Evolutionary conservation across 1,139 yeast species (phyloP).

Genomic region (Yamadazyma sp.): DNA sequence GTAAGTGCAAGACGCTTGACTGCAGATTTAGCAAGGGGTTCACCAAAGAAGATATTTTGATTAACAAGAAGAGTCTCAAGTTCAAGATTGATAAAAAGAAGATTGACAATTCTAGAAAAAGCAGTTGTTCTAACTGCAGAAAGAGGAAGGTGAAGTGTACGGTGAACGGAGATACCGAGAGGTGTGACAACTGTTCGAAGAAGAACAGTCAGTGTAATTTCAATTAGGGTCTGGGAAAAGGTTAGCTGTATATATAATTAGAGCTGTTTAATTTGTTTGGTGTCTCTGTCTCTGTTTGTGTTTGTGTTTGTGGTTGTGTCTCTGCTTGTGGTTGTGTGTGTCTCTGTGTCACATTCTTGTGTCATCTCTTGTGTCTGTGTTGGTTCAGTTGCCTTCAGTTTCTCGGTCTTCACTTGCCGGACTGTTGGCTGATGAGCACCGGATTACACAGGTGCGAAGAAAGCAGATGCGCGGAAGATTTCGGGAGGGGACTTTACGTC

Average conservation of each 20-base stretch:
- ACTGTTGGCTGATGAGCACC: background rate
- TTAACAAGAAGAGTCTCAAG: conserved; percentile 20
- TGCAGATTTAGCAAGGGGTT: conserved; percentile 60
- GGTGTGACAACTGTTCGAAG: conserved; percentile 39
- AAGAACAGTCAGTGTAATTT: conserved; percentile 35
- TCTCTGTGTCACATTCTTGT: no score
- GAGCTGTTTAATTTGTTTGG: background rate
- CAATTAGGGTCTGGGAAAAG: conserved; percentile 15
- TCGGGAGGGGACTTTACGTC: conserved; percentile 1
- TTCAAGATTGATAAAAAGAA: conserved; percentile 13
- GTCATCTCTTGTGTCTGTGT: background rate
- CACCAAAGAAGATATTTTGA: conserved; percentile 54
- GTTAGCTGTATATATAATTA: background rate
- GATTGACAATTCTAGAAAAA: conserved; percentile 23
- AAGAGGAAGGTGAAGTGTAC: conserved; percentile 39
- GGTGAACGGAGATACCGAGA: conserved; percentile 28
- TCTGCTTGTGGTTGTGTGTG: no score
- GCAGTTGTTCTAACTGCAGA: conserved; percentile 37
- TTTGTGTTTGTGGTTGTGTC: no score
- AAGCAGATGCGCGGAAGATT: background rate
- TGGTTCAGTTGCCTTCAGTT: background rate
- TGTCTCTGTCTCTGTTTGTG: no score
- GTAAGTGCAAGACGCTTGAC: conserved; percentile 40
- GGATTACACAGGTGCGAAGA: conserved; percentile 1
- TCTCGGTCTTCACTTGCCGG: background rate